Base-by-base conservation (phyloP, 2,329 filamentous ascomycete species). In the Juglanconis sp. region DNA sequence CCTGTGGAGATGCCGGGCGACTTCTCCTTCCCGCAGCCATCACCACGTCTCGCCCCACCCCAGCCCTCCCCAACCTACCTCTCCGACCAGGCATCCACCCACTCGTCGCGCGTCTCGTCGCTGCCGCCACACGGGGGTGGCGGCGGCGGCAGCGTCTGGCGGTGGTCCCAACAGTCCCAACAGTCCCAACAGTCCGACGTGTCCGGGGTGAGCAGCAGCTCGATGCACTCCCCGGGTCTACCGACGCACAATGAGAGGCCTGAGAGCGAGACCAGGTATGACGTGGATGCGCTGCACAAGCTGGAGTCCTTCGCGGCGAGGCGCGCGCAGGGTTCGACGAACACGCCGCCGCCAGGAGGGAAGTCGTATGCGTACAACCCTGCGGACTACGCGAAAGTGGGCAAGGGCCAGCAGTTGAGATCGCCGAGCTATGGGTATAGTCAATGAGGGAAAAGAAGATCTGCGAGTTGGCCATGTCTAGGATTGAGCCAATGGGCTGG, bases 1-100 rank as follows among this genome's bases (percentile, higher is more conserved):
- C 66, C 56, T 11, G 70, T 76, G 60, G 77, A 80, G 63, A 72
- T 79, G 63, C 75, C 76, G 0, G 82, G 81, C 30, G 82, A 85
- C 66, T 81, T 73, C 67, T 78, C 77, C 64, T 73, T 81, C 49
- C 68, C 75, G 0, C 72, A 76, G 53, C 17, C 62, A 3, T 70
- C 70, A 8, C 68, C 72, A 6, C 64, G 64, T 17, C 62, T 72
- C 5, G 68, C 68, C 24, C 67, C 64, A 2, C 67, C 68, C 4
- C 72, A 72, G 24, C 66, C 69, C 0, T 74, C 76, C 0, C 72
- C 72, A 2, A 62, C 53, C 13, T 62, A 47, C 56, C 60, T 50
- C 32, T 57, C 64, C 59, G 56, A 70, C 59, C 70, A 66, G 30
- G 66, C 69, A 48, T 74, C 73, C 2, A 67, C 68, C 5, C 35